Percentiles rank a stretch among this genome's conserved stretches.
Evolutionary conservation across 1,284 basidiomycete genomes (phyloP).

Genomic region (Trametes pubescens): DNA sequence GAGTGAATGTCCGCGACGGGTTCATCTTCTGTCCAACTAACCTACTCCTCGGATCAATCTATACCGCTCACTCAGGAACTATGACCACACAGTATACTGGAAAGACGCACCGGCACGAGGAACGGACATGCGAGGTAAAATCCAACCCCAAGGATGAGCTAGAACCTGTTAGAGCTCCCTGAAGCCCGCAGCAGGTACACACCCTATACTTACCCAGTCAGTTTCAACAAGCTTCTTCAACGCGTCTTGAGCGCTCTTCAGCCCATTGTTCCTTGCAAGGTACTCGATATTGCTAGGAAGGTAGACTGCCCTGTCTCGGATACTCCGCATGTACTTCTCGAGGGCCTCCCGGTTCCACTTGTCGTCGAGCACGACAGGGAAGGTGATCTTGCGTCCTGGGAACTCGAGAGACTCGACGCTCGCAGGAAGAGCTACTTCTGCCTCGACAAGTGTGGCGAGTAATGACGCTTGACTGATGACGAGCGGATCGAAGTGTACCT

Average conservation of each 20-base stretch:
- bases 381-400: constrained; percentile 59
- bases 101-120: constrained; percentile 57
- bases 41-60: constrained; percentile 70
- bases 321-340: constrained; percentile 62
- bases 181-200: too few species aligned
- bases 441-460: constrained; percentile 48
- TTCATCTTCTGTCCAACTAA: constrained; percentile 73
- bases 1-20: constrained; percentile 67
- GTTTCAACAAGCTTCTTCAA: constrained; percentile 54
- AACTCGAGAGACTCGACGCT: constrained; percentile 54
- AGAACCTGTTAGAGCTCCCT: background rate
- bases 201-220: constrained; percentile 52
- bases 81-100: background rate
- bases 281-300: constrained; percentile 76
- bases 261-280: constrained; percentile 69
- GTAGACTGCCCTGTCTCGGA: constrained; percentile 67
- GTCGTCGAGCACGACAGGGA: constrained; percentile 73
- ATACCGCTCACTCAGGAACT: background rate
- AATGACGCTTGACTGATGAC: constrained; percentile 51
- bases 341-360: constrained; percentile 64
- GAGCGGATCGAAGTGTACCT: constrained; percentile 61
- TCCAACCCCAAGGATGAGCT: constrained; percentile 69
- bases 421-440: constrained; percentile 50
- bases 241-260: constrained; percentile 55
- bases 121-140: constrained; percentile 72